Base-by-base conservation (phyloP, 1,284 basidiomycete genomes). In the Pseudozyma hubeiensis region DNA sequence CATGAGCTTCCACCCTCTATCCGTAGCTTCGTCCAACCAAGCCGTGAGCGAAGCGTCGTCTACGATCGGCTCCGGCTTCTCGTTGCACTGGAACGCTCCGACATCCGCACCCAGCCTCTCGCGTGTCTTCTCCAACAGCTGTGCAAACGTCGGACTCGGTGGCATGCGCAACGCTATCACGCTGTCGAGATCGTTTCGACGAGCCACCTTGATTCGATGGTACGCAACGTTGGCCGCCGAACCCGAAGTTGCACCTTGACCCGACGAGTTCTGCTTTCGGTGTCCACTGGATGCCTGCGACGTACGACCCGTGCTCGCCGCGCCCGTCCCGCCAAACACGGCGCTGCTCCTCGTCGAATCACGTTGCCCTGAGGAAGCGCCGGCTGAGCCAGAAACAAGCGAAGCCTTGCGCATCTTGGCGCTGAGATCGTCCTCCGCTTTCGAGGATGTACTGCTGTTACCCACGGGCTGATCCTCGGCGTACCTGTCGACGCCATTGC, bases 81-180 rank as follows among this genome's bases (percentile, higher is more conserved):
- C 72, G 29, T 75, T 64, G 43, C 87, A 55, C 37, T 52, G 53
- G 88, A 49, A 88, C 86, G 16, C 82, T 86, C 34, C 53, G 13
- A 97, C 90, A 68, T 92, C 91, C 5, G 88, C 87, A 0, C 94
- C 94, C 7, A 99, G 86, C 49, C 95, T 89, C 54, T 91, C 89
- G 74, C 92, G 90, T 35, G 97, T 92, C 86, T 98, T 99, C 53
- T 91, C 91, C 87, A 97, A 89, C 66, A 99, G 87, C 81, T 96
- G 92, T 13, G 86, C 87, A 79, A 92, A 91, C 6, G 92, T 90
- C 34, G 98, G 94, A 39, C 88, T 89, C n/a, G 96, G 94, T 78
- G 96, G 94, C 44, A 98, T 95, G n/a, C 97, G 91, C 54, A 99
- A 93, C 4, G 97, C 96, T 67, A 99, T 93, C 53, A 99, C 87